phyloP scores from a whole-genome alignment of 305 asterid species.

The Caryopteris hybrid region DNA sequence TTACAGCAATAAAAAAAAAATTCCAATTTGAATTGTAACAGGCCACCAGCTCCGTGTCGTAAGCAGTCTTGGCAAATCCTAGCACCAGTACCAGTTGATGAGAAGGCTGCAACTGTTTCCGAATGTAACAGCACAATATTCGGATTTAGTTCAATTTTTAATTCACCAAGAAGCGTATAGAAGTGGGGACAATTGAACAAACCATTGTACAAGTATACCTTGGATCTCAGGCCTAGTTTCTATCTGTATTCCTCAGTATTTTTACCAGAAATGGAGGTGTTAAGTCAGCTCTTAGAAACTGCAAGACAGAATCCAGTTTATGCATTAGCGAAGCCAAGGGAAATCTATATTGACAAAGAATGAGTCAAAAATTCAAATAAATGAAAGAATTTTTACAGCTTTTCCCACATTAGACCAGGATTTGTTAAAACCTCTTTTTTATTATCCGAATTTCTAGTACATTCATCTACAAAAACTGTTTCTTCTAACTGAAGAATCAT shows the following conservation, averaged over 20 bases:
- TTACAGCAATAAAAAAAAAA: too few species aligned
- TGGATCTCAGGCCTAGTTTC: background rate
- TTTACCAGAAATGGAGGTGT: background rate
- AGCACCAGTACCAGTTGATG: too few species aligned
- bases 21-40: too few species aligned
- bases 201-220: background rate
- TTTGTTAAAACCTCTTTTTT: background rate
- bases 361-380: background rate
- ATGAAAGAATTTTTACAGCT: background rate
- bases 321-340: background rate
- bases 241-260: too few species aligned
- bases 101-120: too few species aligned
- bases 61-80: too few species aligned
- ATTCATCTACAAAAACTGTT: background rate
- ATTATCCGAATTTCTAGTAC: background rate
- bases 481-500: too few species aligned
- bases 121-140: too few species aligned
- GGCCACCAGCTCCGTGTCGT: too few species aligned
- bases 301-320: conserved; percentile 6
- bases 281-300: conserved; percentile 21
- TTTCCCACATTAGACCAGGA: background rate
- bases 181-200: background rate
- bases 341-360: background rate
- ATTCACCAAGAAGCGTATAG: too few species aligned
- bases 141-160: too few species aligned